A percentile compares a stretch with the other conserved stretches of the same genome.
Evolutionary conservation across 176 grass and related monocot species (phyloP).

Genomic region (Eleusine indica): DNA sequence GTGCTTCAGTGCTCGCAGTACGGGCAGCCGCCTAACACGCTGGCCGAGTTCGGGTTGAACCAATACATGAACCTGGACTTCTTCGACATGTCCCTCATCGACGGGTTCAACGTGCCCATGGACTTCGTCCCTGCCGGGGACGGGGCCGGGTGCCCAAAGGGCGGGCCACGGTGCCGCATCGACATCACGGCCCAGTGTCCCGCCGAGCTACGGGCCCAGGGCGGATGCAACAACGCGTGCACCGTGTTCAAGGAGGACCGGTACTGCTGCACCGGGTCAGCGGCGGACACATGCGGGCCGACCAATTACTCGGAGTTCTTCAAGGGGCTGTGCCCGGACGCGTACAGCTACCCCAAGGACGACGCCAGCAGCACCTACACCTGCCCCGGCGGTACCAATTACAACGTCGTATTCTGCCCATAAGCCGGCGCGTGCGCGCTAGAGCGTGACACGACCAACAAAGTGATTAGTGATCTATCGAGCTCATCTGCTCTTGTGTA

Average conservation of each 20-base stretch:
- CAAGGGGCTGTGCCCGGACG: slow-evolving; percentile 48
- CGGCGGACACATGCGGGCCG: slow-evolving; percentile 15
- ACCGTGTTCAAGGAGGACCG: slow-evolving; percentile 36
- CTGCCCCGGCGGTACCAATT: slow-evolving; percentile 50
- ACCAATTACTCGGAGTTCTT: slow-evolving; percentile 52
- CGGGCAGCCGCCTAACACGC: slow-evolving; percentile 47
- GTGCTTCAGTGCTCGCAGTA: slow-evolving; percentile 33
- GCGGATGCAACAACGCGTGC: slow-evolving; percentile 55
- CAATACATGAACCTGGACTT: slow-evolving; percentile 25
- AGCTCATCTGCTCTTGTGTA: too few species aligned
- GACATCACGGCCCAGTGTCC: slow-evolving; percentile 44
- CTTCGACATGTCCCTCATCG: slow-evolving; percentile 60
- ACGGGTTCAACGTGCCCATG: slow-evolving; percentile 73
- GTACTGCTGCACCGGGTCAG: slow-evolving; percentile 44
- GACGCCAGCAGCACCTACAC: slow-evolving; percentile 31
- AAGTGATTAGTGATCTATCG: not conserved
- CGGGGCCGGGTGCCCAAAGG: slow-evolving; percentile 42
- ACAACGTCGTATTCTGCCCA: slow-evolving; percentile 62
- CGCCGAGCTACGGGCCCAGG: not conserved
- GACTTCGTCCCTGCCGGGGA: slow-evolving; percentile 42
- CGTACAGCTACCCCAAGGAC: slow-evolving; percentile 51
- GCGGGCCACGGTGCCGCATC: slow-evolving; percentile 31
- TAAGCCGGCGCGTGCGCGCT: not conserved
- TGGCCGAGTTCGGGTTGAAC: slow-evolving; percentile 56
- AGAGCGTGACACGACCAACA: too few species aligned